phyloP scores from a whole-genome alignment of 2,329 filamentous ascomycete genomes.

The Hysterium pulicare region DNA sequence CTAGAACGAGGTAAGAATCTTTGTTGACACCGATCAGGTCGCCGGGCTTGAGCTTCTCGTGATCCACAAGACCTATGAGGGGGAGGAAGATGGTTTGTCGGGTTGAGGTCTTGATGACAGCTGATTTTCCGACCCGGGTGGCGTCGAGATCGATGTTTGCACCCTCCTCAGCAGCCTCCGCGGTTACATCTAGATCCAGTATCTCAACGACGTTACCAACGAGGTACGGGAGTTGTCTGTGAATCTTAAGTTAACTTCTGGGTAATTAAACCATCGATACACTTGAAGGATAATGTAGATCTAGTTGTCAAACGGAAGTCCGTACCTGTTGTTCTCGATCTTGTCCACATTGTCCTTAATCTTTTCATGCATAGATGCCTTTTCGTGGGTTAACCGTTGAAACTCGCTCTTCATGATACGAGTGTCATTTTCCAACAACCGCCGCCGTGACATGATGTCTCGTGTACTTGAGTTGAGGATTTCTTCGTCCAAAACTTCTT shows the following conservation, averaged over 20 bases:
- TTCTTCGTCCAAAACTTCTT: slow-evolving; percentile 86
- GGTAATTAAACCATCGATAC: not conserved
- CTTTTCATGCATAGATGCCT: slow-evolving; percentile 93
- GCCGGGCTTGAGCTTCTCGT: slow-evolving; percentile 88
- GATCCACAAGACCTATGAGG: slow-evolving; percentile 93
- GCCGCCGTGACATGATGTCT: slow-evolving; percentile 87
- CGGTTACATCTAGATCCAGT: slow-evolving; percentile 91
- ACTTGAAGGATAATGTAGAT: not conserved
- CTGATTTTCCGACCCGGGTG: slow-evolving; percentile 93
- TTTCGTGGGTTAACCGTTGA: slow-evolving; percentile 91
- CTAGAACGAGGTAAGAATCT: slow-evolving; percentile 95
- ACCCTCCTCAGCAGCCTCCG: slow-evolving; percentile 93
- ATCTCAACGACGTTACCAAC: slow-evolving; percentile 98
- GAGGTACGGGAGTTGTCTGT: slow-evolving; percentile 92
- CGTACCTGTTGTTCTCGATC: slow-evolving; percentile 96
- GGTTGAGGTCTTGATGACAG: slow-evolving; percentile 98
- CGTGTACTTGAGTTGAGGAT: slow-evolving; percentile 89
- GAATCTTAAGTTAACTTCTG: slow-evolving; percentile 6
- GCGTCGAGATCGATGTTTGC: slow-evolving; percentile 98
- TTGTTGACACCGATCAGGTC: slow-evolving; percentile 99
- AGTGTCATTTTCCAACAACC: slow-evolving; percentile 94
- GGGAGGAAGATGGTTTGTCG: slow-evolving; percentile 98
- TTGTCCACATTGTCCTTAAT: slow-evolving; percentile 99
- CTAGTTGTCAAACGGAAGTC: slow-evolving; percentile 3
- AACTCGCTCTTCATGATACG: slow-evolving; percentile 98